Base-by-base conservation (phyloP, 2,329 filamentous ascomycete species). In the Penicillium sp. region DNA sequence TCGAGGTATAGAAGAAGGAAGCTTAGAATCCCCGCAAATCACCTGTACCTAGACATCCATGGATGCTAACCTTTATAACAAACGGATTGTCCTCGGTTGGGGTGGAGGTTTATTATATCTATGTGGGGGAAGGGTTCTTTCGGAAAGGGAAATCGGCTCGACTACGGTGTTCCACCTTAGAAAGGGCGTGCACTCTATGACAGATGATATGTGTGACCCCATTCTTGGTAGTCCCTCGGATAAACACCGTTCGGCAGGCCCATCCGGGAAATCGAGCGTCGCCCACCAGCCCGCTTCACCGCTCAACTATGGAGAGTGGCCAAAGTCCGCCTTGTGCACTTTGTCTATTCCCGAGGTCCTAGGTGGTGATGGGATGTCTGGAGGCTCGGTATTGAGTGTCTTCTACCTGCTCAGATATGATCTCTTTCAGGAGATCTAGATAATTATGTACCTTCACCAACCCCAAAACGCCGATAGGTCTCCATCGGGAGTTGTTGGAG, bases 191-290 rank as follows among this genome's bases (percentile, higher is more conserved):
- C n/a, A 33, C 32, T 18, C 15, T 35, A 18, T 9, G 15, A 35
- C 32, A 18, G 32, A 18, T 18, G 15, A 35, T 35, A 18, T 15
- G 32, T 7, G 32, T 18, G 32, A 18, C 32, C 32, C 32, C 32
- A 35, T 8, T 18, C 8, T 9, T 18, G n/a, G 33, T 18, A 37
- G 4, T 10, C 38, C 52, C 52, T 54, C 52, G 52, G 52, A 43
- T 52, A 47, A 39, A 28, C 15, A 12, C 27, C 28, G 33, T 42
- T 49, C 52, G 52, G 52, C 49, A 49, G 46, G 35, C 33, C 43
- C 25, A 27, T 42, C 43, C 52, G 52, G 49, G 52, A 54, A 43
- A 54, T 52, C 33, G 28, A 6, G 20, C 3, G 12, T 27, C 38
- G 25, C 38, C n/a, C 23, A n/a, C 32, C 8, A 4, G n/a, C n/a